phyloP scores from a whole-genome alignment of 2,329 filamentous ascomycete species.

The Emergomyces pasteurianus region DNA sequence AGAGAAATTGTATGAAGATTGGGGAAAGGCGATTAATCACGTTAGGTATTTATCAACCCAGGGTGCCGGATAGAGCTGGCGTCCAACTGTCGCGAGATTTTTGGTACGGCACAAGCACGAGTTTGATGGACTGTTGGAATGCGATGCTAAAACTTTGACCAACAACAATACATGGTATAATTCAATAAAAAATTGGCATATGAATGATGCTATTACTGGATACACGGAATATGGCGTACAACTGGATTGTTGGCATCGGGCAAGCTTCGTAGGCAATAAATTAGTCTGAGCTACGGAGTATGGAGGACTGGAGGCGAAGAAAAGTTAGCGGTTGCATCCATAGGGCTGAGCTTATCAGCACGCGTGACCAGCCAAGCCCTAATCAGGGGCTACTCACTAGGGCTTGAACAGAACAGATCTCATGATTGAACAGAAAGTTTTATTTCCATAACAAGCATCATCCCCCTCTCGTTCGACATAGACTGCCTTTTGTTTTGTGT shows the following conservation, averaged over 20 bases:
- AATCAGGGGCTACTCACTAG: slow-evolving; percentile 1
- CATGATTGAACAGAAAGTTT: slow-evolving; percentile 15
- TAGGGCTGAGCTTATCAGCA: neutral
- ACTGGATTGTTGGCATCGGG: neutral
- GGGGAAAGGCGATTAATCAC: neutral
- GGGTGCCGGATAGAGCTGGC: neutral
- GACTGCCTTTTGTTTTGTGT: neutral
- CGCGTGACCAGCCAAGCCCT: neutral
- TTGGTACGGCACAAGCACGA: too few relatives aligned
- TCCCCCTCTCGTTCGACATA: neutral
- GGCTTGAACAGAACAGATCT: slow-evolving; percentile 27
- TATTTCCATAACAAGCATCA: too few relatives aligned
- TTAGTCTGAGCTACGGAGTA: neutral
- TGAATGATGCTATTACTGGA: neutral
- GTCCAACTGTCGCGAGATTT: too few relatives aligned
- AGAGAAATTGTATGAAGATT: neutral
- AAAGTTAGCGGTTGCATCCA: neutral
- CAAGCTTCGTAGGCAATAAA: neutral
- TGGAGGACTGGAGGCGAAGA: too few relatives aligned
- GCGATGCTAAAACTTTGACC: neutral
- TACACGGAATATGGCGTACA: too few relatives aligned
- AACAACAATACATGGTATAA: neutral
- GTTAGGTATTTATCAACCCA: neutral
- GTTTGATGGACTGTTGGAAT: neutral
- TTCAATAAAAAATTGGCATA: neutral